phyloP scores from a whole-genome alignment of 169 alveolate genomes.

The Plasmodium gallinaceum region DNA sequence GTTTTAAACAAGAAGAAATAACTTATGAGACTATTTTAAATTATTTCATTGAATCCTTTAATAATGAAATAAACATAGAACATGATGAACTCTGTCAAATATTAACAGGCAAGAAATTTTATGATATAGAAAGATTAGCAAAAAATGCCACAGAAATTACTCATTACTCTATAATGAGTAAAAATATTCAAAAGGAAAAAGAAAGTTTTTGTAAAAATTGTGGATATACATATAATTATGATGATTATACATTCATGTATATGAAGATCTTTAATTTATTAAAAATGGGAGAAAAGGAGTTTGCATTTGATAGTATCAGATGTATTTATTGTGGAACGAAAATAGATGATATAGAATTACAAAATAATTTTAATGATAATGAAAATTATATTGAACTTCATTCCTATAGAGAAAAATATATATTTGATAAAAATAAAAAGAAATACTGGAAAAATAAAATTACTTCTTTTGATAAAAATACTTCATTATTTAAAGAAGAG shows the following conservation, averaged over 20 bases:
- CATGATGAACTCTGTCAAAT: slow-evolving; percentile 71
- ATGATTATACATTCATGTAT: slow-evolving; percentile 65
- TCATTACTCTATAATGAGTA: slow-evolving; percentile 23
- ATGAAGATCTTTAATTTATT: slow-evolving; percentile 20
- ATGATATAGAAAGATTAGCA: slow-evolving; percentile 57
- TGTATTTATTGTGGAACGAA: slow-evolving; percentile 59
- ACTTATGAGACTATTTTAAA: slow-evolving; percentile 38
- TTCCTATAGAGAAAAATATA: slow-evolving; percentile 82
- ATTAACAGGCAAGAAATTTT: slow-evolving; percentile 68
- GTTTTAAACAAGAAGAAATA: slow-evolving; percentile 30
- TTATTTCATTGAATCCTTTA: slow-evolving; percentile 22
- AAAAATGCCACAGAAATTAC: slow-evolving; percentile 57
- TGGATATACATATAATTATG: slow-evolving; percentile 71
- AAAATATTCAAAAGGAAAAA: slow-evolving; percentile 63
- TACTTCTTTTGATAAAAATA: slow-evolving; percentile 34
- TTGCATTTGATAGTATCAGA: slow-evolving; percentile 28
- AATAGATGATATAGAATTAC: slow-evolving; percentile 35
- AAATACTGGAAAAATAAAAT: slow-evolving; percentile 85
- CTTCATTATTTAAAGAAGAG: slow-evolving; percentile 62
- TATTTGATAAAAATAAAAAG: slow-evolving; percentile 83
- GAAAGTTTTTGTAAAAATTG: slow-evolving; percentile 46
- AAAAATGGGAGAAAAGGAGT: slow-evolving; percentile 2
- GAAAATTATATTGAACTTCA: slow-evolving; percentile 79
- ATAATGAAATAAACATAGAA: slow-evolving; percentile 60
- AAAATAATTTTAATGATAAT: slow-evolving; percentile 5